phyloP scores from a whole-genome alignment of 2,329 filamentous ascomycete species.

The Paramyrothecium roridum region DNA sequence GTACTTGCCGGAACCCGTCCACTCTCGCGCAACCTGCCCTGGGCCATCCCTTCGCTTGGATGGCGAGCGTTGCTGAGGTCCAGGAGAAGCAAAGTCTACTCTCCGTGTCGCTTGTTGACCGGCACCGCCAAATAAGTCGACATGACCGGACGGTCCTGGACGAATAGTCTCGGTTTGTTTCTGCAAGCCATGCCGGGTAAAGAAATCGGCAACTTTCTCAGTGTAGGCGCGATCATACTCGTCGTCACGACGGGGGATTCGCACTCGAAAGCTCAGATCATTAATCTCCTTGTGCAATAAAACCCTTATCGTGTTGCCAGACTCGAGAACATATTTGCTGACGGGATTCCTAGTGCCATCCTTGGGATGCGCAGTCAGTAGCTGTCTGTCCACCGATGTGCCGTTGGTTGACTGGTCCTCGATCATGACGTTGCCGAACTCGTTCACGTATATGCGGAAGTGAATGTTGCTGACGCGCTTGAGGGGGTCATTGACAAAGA shows the following conservation, averaged over 20 bases:
- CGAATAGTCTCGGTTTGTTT: constrained; percentile 41
- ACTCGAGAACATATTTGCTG: constrained; percentile 60
- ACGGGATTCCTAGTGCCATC: constrained; percentile 27
- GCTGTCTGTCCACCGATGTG: constrained; percentile 74
- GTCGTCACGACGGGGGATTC: constrained; percentile 74
- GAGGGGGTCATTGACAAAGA: constrained; percentile 61
- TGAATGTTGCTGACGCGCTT: constrained; percentile 90
- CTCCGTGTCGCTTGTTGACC: constrained; percentile 1
- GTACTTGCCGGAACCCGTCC: constrained; percentile 82
- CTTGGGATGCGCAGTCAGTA: constrained; percentile 50
- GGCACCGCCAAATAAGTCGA: constrained; percentile 29
- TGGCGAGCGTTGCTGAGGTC: constrained; percentile 6
- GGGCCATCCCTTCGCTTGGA: constrained; percentile 15
- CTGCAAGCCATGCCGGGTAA: constrained; percentile 36
- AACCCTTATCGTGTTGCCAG: constrained; percentile 72
- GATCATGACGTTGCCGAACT: constrained; percentile 83
- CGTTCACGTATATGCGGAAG: constrained; percentile 88
- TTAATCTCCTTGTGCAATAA: constrained; percentile 45
- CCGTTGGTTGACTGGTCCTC: constrained; percentile 96
- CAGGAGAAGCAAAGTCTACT: background rate
- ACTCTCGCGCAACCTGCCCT: constrained; percentile 53
- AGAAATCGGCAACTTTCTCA: constrained; percentile 66
- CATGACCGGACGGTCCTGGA: constrained; percentile 44
- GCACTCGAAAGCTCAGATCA: constrained; percentile 79
- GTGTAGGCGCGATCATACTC: constrained; percentile 62